Percentiles rank a stretch among this genome's conserved stretches.
Evolutionary conservation across 83 land plant species (phyloP).

Genomic region (Picea engelmannii): DNA sequence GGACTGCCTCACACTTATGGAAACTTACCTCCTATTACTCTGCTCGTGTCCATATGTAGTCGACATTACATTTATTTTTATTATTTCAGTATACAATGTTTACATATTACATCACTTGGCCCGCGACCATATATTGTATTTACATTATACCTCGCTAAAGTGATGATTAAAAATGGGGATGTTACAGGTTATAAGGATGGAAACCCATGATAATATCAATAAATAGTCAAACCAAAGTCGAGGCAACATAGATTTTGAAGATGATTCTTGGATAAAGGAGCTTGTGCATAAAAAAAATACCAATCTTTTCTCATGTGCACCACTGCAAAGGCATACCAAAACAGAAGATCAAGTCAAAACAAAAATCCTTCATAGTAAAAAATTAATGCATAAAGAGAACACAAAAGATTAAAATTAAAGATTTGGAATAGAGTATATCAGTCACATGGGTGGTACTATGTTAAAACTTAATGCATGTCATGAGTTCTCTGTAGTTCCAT

Average conservation of each 20-base stretch:
- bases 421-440: too few species aligned
- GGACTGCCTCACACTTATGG: too few species aligned
- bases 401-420: too few species aligned
- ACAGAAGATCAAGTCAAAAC: neutral
- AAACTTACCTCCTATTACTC: too few species aligned
- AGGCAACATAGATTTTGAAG: neutral
- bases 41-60: too few species aligned
- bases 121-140: too few species aligned
- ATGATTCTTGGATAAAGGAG: neutral
- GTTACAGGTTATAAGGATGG: neutral
- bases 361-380: neutral
- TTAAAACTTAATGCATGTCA: neutral
- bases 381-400: neutral
- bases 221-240: constrained; percentile 7
- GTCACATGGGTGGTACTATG: neutral
- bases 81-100: too few species aligned
- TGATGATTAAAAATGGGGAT: too few species aligned
- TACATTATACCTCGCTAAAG: too few species aligned
- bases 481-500: neutral
- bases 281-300: neutral
- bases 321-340: constrained; percentile 9
- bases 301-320: neutral
- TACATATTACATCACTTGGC: too few species aligned
- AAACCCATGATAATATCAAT: constrained; percentile 9
- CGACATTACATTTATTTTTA: too few species aligned